A percentile compares a stretch with the other conserved stretches of the same genome.
These are phyloP conservation scores for Gossypioides kirkii DNA, from an alignment of 345 rosid species.

Conservation along the genomic window DNA sequence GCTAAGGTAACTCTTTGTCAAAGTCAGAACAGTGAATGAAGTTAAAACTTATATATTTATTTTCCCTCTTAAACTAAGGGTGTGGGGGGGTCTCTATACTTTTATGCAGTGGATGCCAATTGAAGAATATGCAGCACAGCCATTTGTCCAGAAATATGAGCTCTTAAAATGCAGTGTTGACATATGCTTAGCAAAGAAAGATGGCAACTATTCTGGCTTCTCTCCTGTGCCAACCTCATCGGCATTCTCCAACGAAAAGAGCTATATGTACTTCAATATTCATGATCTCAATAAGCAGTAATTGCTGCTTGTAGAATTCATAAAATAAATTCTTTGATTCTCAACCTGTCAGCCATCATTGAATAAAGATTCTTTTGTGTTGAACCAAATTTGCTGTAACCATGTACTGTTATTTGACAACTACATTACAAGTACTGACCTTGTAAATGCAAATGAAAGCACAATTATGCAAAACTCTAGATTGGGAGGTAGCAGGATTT, in stretches of 20 bases:
- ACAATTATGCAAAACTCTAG: neutral
- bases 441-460: neutral
- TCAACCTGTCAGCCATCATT: neutral
- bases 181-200: constrained; percentile 34
- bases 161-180: constrained; percentile 27
- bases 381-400: neutral
- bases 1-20: constrained; percentile 48
- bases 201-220: constrained; percentile 28
- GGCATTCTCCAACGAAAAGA: constrained; percentile 15
- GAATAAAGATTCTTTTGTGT: neutral
- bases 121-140: constrained; percentile 34
- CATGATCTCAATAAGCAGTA: constrained; percentile 19
- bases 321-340: neutral
- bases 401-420: neutral
- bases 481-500: neutral
- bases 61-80: neutral
- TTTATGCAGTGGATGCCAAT: constrained; percentile 72
- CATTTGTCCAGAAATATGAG: constrained; percentile 29
- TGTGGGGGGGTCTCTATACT: neutral
- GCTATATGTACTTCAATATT: constrained; percentile 28
- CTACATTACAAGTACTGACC: neutral
- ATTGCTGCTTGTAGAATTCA: neutral
- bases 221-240: constrained; percentile 27
- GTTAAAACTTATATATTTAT: neutral
- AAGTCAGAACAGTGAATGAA: neutral